Evolutionary conservation across 2,329 filamentous ascomycete genomes (phyloP).

Genomic region (Verticillium nubilum): DNA sequence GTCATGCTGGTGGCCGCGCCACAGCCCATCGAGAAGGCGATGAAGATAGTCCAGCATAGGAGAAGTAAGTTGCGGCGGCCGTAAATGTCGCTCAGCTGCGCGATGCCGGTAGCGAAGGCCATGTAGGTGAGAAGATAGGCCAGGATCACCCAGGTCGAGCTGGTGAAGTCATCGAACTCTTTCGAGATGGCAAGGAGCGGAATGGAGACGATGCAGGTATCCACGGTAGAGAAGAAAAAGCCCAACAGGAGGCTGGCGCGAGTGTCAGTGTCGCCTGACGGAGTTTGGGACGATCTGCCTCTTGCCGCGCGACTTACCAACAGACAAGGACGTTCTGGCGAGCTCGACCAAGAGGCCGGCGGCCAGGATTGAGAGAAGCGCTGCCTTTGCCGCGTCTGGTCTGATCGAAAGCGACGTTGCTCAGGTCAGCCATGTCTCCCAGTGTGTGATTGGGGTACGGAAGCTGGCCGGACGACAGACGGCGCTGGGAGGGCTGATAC

Average conservation of each 20-base stretch:
- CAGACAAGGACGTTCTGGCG: constrained; percentile 26
- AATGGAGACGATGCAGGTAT: constrained; percentile 54
- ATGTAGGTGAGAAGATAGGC: constrained; percentile 54
- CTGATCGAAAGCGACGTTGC: not conserved
- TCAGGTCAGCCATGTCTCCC: constrained; percentile 14
- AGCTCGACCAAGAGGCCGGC: constrained; percentile 5
- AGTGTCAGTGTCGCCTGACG: not conserved
- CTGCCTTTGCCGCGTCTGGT: not conserved
- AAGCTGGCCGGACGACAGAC: constrained; percentile 5
- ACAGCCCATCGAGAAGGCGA: constrained; percentile 50
- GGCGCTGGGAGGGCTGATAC: constrained; percentile 1
- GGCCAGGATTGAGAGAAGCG: not conserved
- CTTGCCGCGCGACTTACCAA: constrained; percentile 21
- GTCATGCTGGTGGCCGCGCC: constrained; percentile 44
- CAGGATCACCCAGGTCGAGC: constrained; percentile 50
- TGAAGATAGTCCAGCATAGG: constrained; percentile 47
- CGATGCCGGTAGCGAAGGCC: constrained; percentile 51
- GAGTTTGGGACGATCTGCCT: not conserved
- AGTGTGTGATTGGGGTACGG: constrained; percentile 18
- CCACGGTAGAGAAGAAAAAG: constrained; percentile 51
- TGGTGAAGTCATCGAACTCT: constrained; percentile 43
- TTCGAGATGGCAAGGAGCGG: constrained; percentile 51
- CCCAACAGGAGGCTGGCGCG: constrained; percentile 31
- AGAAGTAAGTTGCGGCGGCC: constrained; percentile 46
- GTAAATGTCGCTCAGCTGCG: constrained; percentile 56